Evolutionary conservation across 208 protist species (phyloP).

Genomic region (Trypanosoma cruzi): DNA sequence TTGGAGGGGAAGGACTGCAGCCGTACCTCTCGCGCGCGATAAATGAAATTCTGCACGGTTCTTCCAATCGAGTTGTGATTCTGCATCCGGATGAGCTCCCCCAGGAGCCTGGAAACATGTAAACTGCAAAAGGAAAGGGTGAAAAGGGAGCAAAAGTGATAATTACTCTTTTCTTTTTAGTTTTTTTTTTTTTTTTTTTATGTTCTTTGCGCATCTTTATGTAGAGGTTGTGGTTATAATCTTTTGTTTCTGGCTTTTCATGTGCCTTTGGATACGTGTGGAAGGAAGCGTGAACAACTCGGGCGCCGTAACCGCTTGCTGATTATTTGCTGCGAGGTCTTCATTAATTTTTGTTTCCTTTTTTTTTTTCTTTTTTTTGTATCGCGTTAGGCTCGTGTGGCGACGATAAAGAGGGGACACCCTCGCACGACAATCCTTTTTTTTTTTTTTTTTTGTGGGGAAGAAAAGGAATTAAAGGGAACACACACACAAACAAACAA

Average conservation of each 20-base stretch:
- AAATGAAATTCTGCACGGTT: slow-evolving; percentile 27
- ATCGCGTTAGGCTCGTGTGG: neutral
- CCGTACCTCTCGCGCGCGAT: slow-evolving; percentile 35
- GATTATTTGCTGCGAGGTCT: too few species aligned
- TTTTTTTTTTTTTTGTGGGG: slow-evolving; percentile 4
- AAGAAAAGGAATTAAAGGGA: neutral
- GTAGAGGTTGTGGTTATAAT: too few species aligned
- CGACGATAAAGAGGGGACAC: neutral
- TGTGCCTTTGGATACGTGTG: too few species aligned
- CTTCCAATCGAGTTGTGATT: slow-evolving; percentile 20
- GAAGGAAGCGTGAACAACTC: too few species aligned
- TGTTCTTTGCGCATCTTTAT: too few species aligned
- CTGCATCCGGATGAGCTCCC: slow-evolving; percentile 17
- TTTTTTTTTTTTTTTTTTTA: slow-evolving; percentile 3
- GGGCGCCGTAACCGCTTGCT: too few species aligned
- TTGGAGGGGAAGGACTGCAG: slow-evolving; percentile 89
- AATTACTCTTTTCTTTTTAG: neutral
- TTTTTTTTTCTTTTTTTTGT: slow-evolving; percentile 1
- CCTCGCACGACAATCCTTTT: neutral
- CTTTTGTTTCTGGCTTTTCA: too few species aligned
- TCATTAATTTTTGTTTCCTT: neutral
- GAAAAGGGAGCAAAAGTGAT: too few species aligned
- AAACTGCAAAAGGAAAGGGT: neutral
- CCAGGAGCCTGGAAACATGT: slow-evolving; percentile 22
- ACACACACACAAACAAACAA: neutral